Conservation (phyloP, 306 rosid genomes). For the Glycine tomentella region DNA sequence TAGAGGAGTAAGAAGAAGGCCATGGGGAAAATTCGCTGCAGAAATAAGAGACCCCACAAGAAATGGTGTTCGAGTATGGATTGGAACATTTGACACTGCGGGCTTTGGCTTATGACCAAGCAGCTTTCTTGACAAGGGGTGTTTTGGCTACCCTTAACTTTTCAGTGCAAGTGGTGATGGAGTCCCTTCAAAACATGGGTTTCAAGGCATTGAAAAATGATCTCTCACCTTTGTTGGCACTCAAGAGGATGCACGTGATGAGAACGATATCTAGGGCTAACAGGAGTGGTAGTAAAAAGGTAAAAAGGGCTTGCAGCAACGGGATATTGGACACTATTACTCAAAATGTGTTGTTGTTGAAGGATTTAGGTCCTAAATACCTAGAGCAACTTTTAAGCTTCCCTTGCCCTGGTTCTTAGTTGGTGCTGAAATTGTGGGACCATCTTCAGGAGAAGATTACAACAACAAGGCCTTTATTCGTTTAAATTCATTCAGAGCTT, state of each 20-base stretch:
- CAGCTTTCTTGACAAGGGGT: conserved; percentile 69
- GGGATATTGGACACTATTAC: background rate
- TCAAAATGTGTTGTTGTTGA: conserved; percentile 58
- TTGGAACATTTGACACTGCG: conserved; percentile 81
- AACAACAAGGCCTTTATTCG: background rate
- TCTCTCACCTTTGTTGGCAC: conserved; percentile 70
- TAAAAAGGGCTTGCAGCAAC: conserved; percentile 2
- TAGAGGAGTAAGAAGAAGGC: conserved; percentile 77
- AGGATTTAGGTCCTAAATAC: conserved; percentile 78
- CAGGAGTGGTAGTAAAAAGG: background rate
- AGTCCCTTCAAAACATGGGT: conserved; percentile 42
- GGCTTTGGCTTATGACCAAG: conserved; percentile 94
- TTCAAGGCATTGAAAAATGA: conserved; percentile 35
- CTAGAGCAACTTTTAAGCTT: conserved; percentile 69
- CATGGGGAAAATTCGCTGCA: conserved; percentile 90
- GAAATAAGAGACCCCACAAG: conserved; percentile 88
- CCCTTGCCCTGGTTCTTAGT: conserved; percentile 11
- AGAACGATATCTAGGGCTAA: conserved; percentile 39
- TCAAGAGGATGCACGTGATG: conserved; percentile 56
- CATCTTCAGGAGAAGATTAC: background rate
- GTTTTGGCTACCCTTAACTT: conserved; percentile 72
- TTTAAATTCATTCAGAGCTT: background rate
- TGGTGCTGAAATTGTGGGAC: conserved; percentile 5
- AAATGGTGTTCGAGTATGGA: conserved; percentile 81
- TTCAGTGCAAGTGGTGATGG: conserved; percentile 50